These are phyloP conservation scores for Ogataea sp. DNA, from an alignment of 805 yeast species.

Conservation along the genomic window DNA sequence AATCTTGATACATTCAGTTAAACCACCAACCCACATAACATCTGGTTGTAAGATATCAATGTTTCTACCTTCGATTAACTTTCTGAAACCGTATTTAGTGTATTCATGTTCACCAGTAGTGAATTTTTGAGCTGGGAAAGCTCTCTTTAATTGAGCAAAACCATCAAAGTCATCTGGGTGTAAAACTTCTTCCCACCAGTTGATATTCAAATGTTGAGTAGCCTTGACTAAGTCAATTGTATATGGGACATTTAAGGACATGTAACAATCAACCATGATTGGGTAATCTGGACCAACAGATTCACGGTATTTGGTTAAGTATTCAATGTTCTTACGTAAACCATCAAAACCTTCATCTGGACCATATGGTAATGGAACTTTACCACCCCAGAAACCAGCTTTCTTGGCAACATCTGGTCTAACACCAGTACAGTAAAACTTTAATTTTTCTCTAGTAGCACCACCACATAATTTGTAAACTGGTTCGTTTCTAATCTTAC, in stretches of 20 bases:
- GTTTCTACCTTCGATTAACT: constrained; percentile 40
- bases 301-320: constrained; percentile 34
- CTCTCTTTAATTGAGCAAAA: constrained; percentile 35
- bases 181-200: constrained; percentile 45
- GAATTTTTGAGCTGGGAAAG: constrained; percentile 38
- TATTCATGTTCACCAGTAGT: constrained; percentile 49
- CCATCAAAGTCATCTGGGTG: constrained; percentile 47
- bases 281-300: constrained; percentile 45
- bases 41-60: constrained; percentile 43
- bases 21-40: constrained; percentile 47
- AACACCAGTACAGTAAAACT: constrained; percentile 43
- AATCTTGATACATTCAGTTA: constrained; percentile 38
- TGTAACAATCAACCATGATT: constrained; percentile 45
- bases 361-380: constrained; percentile 42
- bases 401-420: constrained; percentile 38
- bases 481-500: constrained; percentile 41
- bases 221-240: constrained; percentile 37
- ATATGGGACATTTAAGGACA: constrained; percentile 41
- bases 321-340: constrained; percentile 36
- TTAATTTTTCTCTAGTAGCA: constrained; percentile 34
- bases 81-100: constrained; percentile 42
- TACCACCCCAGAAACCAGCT: constrained; percentile 48
- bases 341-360: constrained; percentile 45
- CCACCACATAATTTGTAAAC: constrained; percentile 47
- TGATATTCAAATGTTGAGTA: constrained; percentile 36